Percentiles rank a stretch among this genome's conserved stretches.
Conservation (phyloP, 1,139 yeast genomes). For the Ogataea hybrid region DNA sequence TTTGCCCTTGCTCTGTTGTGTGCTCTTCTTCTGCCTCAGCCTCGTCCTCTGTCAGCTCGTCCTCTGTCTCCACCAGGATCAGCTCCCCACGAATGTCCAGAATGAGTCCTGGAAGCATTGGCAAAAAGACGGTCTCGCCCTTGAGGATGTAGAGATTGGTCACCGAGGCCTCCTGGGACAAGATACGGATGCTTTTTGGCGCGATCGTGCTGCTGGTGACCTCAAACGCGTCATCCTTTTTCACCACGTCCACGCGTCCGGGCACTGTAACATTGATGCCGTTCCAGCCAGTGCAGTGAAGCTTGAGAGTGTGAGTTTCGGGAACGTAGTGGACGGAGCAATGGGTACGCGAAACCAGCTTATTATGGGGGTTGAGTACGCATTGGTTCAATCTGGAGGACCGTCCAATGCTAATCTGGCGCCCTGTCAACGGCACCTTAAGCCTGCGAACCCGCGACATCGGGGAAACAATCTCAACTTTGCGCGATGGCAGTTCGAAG, state of each 20-base stretch:
- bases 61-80: constrained; percentile 48
- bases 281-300: constrained; percentile 69
- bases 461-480: constrained; percentile 43
- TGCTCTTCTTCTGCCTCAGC: constrained; percentile 2
- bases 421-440: constrained; percentile 27
- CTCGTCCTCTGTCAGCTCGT: constrained; percentile 15
- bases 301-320: constrained; percentile 28
- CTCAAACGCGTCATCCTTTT: constrained; percentile 36
- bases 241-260: constrained; percentile 29
- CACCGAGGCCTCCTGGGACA: constrained; percentile 40
- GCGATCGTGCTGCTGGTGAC: constrained; percentile 15
- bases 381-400: constrained; percentile 61
- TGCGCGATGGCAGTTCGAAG: constrained; percentile 20
- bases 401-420: constrained; percentile 51
- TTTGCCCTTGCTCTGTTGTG: too few relatives aligned
- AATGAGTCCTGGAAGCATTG: constrained; percentile 54
- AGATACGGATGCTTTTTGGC: constrained; percentile 31
- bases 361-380: constrained; percentile 50
- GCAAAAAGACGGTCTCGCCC: constrained; percentile 54
- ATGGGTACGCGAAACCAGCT: constrained; percentile 69
- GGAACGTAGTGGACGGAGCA: constrained; percentile 37
- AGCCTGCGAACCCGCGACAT: constrained; percentile 39
- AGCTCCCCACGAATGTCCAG: constrained; percentile 63
- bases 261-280: constrained; percentile 68
- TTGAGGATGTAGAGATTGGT: constrained; percentile 58